Conservation (phyloP, 106 monocot species). For the Narthecium ossifragum region DNA sequence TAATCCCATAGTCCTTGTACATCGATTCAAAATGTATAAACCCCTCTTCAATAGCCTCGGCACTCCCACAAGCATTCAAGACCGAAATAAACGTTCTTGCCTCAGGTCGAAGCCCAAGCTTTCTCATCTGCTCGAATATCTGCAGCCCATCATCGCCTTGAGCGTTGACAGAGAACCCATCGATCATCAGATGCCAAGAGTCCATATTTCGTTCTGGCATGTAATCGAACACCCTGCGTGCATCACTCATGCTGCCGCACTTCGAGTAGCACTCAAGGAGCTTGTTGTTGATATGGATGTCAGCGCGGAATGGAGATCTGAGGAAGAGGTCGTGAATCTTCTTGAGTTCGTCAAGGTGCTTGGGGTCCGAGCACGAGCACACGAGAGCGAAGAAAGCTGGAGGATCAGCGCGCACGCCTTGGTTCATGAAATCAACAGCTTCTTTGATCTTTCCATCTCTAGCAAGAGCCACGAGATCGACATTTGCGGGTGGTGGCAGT, state of each 20-base stretch:
- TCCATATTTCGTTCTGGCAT: slow-evolving; percentile 76
- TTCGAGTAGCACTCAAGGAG: slow-evolving; percentile 57
- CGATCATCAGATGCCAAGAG: slow-evolving; percentile 74
- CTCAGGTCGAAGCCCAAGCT: slow-evolving; percentile 41
- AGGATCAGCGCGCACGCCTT: slow-evolving; percentile 46
- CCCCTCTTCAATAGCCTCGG: slow-evolving; percentile 83
- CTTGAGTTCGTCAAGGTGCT: slow-evolving; percentile 65
- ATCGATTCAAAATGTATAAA: slow-evolving; percentile 85
- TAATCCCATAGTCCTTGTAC: slow-evolving; percentile 62
- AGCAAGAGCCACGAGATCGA: slow-evolving; percentile 44
- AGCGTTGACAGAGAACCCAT: slow-evolving; percentile 50
- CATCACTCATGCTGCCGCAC: slow-evolving; percentile 54
- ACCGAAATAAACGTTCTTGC: slow-evolving; percentile 48
- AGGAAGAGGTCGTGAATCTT: slow-evolving; percentile 71
- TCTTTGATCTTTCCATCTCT: slow-evolving; percentile 70
- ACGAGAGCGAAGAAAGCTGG: slow-evolving; percentile 47
- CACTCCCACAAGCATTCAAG: slow-evolving; percentile 55
- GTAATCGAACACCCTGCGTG: slow-evolving; percentile 63
- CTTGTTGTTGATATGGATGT: slow-evolving; percentile 61
- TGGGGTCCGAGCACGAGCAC: slow-evolving; percentile 43
- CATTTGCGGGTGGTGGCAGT: slow-evolving; percentile 15
- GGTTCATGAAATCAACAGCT: slow-evolving; percentile 43
- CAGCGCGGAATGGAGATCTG: slow-evolving; percentile 63
- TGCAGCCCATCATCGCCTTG: slow-evolving; percentile 83
- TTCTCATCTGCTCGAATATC: slow-evolving; percentile 74